Conservation (phyloP, 257 asterid genomes). For the Plantago major region DNA sequence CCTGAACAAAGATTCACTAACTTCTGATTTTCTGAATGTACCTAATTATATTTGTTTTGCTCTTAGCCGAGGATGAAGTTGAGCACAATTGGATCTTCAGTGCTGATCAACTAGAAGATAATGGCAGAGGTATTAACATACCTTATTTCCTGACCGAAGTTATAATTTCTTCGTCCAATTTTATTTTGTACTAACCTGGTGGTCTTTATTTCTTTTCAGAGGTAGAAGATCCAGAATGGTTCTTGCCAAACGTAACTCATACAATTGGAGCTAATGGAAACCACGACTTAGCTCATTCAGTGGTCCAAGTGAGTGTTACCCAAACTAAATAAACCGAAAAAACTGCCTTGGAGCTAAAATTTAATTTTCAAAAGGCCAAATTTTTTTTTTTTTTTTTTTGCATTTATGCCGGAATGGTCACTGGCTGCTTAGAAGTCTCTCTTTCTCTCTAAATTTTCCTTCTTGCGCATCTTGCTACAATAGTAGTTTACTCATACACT, state of each 20-base stretch:
- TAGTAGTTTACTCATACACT: not conserved
- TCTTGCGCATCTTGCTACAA: conserved; percentile 1
- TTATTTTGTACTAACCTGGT: not conserved
- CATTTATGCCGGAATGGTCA: not conserved
- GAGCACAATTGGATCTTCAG: conserved; percentile 82
- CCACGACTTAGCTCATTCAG: conserved; percentile 61
- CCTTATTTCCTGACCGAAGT: not conserved
- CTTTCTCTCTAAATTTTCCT: no score
- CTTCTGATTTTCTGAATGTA: not conserved
- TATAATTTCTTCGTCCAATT: not conserved
- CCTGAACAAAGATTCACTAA: conserved; percentile 1
- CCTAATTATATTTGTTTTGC: conserved; percentile 17
- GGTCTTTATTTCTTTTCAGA: conserved; percentile 28
- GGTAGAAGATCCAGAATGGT: conserved; percentile 56
- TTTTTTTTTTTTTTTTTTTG: not conserved
- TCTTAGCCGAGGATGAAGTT: conserved; percentile 46
- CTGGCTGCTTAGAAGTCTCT: not conserved
- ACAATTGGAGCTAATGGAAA: conserved; percentile 80
- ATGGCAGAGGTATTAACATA: conserved; percentile 37
- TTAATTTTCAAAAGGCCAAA: not conserved
- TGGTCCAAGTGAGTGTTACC: conserved; percentile 52
- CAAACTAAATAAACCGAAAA: not conserved
- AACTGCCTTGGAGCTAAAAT: not conserved
- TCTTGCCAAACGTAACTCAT: conserved; percentile 34
- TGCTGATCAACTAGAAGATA: conserved; percentile 64